Base-by-base conservation (phyloP, 2,329 filamentous ascomycete species). In the Botrytis deweyae region DNA sequence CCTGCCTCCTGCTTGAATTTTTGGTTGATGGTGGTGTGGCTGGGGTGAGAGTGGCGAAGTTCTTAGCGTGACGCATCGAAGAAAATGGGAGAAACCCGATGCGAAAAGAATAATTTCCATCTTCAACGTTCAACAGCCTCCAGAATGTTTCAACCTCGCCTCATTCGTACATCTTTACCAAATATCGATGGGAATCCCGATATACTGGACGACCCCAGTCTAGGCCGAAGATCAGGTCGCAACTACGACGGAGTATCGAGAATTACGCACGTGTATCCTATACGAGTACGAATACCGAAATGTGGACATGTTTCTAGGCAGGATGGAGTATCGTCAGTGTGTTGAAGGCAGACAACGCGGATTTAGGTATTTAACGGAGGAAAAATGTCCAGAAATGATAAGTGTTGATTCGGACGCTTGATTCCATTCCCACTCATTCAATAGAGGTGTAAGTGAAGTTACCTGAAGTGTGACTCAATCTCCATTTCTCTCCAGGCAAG, bases 51-150 rank as follows among this genome's bases (percentile, higher is more conserved):
- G 62, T 65, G 40, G 62, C 62, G 40, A 65, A 29, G 18, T 65
- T 33, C 42, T n/a, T 65, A 44, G 62, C 62, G 62, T 65, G 62
- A 29, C 62, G 62, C 62, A 65, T 46, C 33, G 18, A 46, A 29
- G 52, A 22, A 33, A 4, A 44, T 10, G 62, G 62, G 62, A 65
- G 40, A 65, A 65, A 65, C n/a, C 62, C 62, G 62, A 64, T 33
- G 16, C 33, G n/a, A 5, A 64, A 44, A 64, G 2, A 4, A 38
- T 44, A 42, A 0, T 20, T 22, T 64, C 10, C 25, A 42, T 16
- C 5, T 18, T 20, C 44, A 44, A 44, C 16, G 4, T 20, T 10
- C n/a, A 22, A 44, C 40, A 64, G 40, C 62, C 62, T 42, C 29
- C 18, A 33, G 40, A 22, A 44, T 46, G 42, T 65, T 44, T 33